Base-by-base conservation (phyloP, 495 filamentous ascomycete species). In the Pyrenula massariospora region DNA sequence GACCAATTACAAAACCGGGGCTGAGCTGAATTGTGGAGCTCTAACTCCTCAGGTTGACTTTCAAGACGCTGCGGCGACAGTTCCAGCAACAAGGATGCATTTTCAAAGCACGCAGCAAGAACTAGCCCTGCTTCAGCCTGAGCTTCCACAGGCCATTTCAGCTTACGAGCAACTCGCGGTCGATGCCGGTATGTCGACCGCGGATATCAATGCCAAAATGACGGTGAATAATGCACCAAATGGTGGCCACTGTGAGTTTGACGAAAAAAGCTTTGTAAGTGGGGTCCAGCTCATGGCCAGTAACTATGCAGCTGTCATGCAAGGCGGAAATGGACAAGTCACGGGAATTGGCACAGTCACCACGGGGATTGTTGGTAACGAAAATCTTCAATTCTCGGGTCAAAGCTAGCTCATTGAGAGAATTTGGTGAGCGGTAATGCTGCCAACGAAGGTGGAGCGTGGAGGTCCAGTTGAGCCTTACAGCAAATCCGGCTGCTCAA, bases 231-330 rank as follows among this genome's bases (percentile, higher is more conserved):
- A 77, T 59, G 67, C 66, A 12, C 76, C 74, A 1, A 54, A 63
- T 21, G 72, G 74, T 3, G 75, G 76, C 0, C 76, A 77, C 63
- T 78, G 76, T 62, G 74, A 73, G 55, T 77, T 78, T 56, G 76
- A 78, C 61, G 73, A 67, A 52, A 10, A 68, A 57, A 74, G 64
- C 20, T 78, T 78, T 55, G 69, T 71, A 2, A 69, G 65, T 23
- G 76, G 76, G 21, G 71, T 78, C 10, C 76, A 78, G 64, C 61
- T 74, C 15, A 72, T 78, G 65, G 65, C 69, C 12, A 69, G 68
- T 19, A 68, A 65, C 24, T 78, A 69, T 65, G 66, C 69, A 48
- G 69, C 68, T 48, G 62, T 78, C 49, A 64, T 77, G 60, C 70
- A 71, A 56, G 70, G 71, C 25, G 73, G 72, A 10, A 60, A 70